Evolutionary conservation across 345 rosid species (phyloP).

Genomic region (Citrus glauca): DNA sequence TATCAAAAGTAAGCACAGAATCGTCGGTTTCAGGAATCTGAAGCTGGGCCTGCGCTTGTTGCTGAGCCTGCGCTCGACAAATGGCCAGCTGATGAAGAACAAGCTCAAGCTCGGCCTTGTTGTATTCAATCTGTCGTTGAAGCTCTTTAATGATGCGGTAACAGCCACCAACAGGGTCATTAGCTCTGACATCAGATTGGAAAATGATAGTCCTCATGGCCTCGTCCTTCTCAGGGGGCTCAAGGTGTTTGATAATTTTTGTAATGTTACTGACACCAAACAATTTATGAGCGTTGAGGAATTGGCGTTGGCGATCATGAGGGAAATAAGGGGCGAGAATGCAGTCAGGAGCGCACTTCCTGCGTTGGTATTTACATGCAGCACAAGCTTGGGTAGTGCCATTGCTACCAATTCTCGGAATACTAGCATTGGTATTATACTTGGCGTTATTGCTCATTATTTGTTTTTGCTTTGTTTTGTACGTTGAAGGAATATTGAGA

Average conservation of each 20-base stretch:
- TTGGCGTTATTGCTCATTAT: not conserved
- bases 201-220: constrained; percentile 85
- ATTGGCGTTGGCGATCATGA: constrained; percentile 72
- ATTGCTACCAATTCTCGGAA: constrained; percentile 9
- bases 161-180: constrained; percentile 85
- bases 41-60: constrained; percentile 28
- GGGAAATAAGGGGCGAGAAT: constrained; percentile 97
- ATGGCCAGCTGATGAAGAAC: constrained; percentile 72
- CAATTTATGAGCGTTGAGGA: constrained; percentile 90
- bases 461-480: constrained; percentile 6
- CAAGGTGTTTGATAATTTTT: constrained; percentile 68
- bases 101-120: constrained; percentile 65
- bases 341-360: constrained; percentile 91
- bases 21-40: constrained; percentile 34
- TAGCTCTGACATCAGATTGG: constrained; percentile 86
- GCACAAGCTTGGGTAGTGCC: constrained; percentile 80
- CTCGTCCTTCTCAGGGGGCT: constrained; percentile 61
- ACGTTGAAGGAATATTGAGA: constrained; percentile 25
- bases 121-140: constrained; percentile 62
- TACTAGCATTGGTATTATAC: not conserved
- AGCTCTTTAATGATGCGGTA: constrained; percentile 59
- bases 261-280: constrained; percentile 91
- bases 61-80: constrained; percentile 41
- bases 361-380: constrained; percentile 95
- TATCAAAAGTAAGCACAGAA: constrained; percentile 20